Evolutionary conservation across 2,329 filamentous ascomycete genomes (phyloP).

Genomic region (Tolypocladium inflatum): DNA sequence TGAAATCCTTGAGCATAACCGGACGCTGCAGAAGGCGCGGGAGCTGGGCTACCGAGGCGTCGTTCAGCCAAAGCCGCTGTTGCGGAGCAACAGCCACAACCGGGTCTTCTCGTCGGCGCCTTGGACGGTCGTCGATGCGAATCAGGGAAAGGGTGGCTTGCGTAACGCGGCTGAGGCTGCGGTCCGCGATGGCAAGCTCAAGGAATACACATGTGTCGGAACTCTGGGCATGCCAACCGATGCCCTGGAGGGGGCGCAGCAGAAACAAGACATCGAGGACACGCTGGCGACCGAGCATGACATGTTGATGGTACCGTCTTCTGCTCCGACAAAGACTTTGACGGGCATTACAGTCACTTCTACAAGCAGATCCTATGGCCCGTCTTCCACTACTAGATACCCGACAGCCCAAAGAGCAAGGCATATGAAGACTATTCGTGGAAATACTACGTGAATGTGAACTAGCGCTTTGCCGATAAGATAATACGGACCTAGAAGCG

Average conservation of each 20-base stretch:
- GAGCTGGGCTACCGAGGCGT: conserved; percentile 28
- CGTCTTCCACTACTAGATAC: conserved; percentile 96
- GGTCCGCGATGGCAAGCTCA: conserved; percentile 55
- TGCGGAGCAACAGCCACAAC: conserved; percentile 55
- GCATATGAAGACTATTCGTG: conserved; percentile 96
- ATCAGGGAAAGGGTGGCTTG: conserved; percentile 87
- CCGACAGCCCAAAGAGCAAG: conserved; percentile 96
- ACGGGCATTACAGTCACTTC: conserved; percentile 90
- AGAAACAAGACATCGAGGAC: conserved; percentile 77
- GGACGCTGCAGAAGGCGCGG: conserved; percentile 45
- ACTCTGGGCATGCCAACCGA: conserved; percentile 93
- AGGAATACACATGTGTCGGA: conserved; percentile 78
- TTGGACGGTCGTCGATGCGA: conserved; percentile 75
- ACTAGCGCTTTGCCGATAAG: conserved; percentile 85
- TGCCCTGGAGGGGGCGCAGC: conserved; percentile 60
- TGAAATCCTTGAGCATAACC: conserved; percentile 61
- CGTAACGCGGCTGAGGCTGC: conserved; percentile 80
- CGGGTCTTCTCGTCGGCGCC: conserved; percentile 64
- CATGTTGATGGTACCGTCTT: conserved; percentile 76
- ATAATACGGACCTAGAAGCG: conserved; percentile 89
- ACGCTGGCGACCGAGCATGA: conserved; percentile 72
- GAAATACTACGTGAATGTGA: conserved; percentile 87
- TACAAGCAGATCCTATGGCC: conserved; percentile 98
- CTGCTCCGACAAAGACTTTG: conserved; percentile 83
- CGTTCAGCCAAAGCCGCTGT: too few species aligned